Evolutionary conservation across 106 monocot genomes (phyloP).

Genomic region (Vanilla planifolia): DNA sequence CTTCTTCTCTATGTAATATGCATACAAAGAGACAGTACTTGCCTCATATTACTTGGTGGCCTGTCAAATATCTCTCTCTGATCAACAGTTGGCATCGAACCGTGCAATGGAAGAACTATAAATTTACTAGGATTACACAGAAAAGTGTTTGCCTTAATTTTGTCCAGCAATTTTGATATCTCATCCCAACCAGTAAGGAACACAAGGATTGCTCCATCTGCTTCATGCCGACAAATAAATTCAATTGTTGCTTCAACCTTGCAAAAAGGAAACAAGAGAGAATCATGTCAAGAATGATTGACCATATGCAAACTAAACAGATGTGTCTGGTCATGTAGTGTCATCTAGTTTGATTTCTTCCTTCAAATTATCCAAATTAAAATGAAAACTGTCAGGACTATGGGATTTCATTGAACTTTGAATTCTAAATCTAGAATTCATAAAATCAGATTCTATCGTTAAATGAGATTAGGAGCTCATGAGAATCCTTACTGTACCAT

Average conservation of each 20-base stretch:
- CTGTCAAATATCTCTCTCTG: slow-evolving; percentile 96
- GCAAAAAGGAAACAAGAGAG: neutral
- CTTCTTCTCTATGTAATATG: too few species aligned
- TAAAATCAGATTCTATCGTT: too few species aligned
- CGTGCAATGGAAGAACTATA: slow-evolving; percentile 89
- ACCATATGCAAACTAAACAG: too few species aligned
- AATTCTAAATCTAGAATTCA: too few species aligned
- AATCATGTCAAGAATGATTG: neutral
- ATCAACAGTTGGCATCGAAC: slow-evolving; percentile 97
- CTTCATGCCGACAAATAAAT: slow-evolving; percentile 80
- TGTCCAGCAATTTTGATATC: slow-evolving; percentile 89
- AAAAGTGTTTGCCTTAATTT: slow-evolving; percentile 66
- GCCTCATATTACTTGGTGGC: slow-evolving; percentile 78
- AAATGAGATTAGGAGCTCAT: too few species aligned
- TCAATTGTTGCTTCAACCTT: slow-evolving; percentile 92
- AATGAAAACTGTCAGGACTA: too few species aligned
- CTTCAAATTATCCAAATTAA: too few species aligned
- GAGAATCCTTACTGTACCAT: too few species aligned
- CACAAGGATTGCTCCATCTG: slow-evolving; percentile 88
- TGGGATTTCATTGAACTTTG: too few species aligned
- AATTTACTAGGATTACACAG: slow-evolving; percentile 76
- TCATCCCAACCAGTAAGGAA: slow-evolving; percentile 99
- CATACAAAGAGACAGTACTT: slow-evolving; percentile 15
- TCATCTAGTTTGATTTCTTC: too few species aligned
- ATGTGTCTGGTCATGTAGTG: too few species aligned